Evolutionary conservation across 495 filamentous ascomycete species (phyloP).

Genomic region (Lophium mytilinum): DNA sequence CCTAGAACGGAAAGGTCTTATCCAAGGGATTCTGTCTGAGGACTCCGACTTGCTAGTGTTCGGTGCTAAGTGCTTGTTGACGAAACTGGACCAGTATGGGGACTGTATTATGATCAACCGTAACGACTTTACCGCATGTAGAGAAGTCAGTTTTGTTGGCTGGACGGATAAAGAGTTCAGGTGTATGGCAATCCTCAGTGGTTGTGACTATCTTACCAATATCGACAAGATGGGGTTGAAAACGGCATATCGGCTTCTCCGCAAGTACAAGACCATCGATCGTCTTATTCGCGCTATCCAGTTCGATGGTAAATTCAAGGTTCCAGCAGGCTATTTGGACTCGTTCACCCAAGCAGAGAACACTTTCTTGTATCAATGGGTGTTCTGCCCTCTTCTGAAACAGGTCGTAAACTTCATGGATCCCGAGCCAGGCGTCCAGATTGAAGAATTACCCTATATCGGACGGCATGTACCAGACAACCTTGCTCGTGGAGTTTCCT

Average conservation of each 20-base stretch:
- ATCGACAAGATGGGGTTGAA: slow-evolving; percentile 84
- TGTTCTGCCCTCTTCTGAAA: slow-evolving; percentile 70
- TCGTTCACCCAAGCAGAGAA: slow-evolving; percentile 76
- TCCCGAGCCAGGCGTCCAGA: slow-evolving; percentile 49
- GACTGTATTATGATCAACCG: slow-evolving; percentile 88
- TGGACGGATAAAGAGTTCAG: slow-evolving; percentile 91
- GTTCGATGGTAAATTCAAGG: slow-evolving; percentile 74
- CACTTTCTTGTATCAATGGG: slow-evolving; percentile 89
- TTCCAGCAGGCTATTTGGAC: slow-evolving; percentile 70
- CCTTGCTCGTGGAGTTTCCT: slow-evolving; percentile 68
- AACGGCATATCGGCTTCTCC: slow-evolving; percentile 81
- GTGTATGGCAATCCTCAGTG: slow-evolving; percentile 91
- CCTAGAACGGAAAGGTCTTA: slow-evolving; percentile 72
- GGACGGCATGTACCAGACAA: slow-evolving; percentile 60
- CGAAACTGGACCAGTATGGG: slow-evolving; percentile 90
- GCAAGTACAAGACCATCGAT: slow-evolving; percentile 82
- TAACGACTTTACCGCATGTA: slow-evolving; percentile 75
- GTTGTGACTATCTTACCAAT: slow-evolving; percentile 90
- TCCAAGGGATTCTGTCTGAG: slow-evolving; percentile 85
- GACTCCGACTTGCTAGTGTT: slow-evolving; percentile 97
- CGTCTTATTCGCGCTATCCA: slow-evolving; percentile 70
- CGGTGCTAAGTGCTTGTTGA: slow-evolving; percentile 79
- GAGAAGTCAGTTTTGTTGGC: slow-evolving; percentile 78
- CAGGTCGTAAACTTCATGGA: slow-evolving; percentile 65
- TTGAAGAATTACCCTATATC: slow-evolving; percentile 67